Base-by-base conservation (phyloP, 495 filamentous ascomycete species). In the Aspergillus conjunctus region DNA sequence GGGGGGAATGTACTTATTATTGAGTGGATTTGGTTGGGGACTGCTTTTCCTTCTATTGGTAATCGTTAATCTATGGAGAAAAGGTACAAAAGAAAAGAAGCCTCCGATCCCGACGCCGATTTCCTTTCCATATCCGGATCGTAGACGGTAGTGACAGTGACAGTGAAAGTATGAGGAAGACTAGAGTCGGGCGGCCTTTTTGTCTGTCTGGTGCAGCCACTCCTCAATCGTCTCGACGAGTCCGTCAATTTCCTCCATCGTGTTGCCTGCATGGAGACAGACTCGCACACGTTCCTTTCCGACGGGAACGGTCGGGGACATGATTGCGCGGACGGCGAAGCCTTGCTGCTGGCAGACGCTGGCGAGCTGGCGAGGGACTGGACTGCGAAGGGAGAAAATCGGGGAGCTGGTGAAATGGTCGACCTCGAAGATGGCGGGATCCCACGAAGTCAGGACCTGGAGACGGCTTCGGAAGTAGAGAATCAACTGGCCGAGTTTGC, bases 211-310 rank as follows among this genome's bases (percentile, higher is more conserved):
- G 17, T 77, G 68, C 34, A 79, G 54, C 81, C 80, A 82, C 7
- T 50, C 58, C 52, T 71, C 69, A 44, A 83, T 77, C 0, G 65
- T 66, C n/a, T 52, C 64, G 1, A 76, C 71, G 18, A 83, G 60
- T 2, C 62, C 66, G 39, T 83, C 78, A n/a, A 82, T 72, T 48
- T 83, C 71, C 21, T 70, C 67, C 33, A 75, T 65, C 7, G 80
- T 79, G 61, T 84, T 82, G 1, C 69, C 73, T 0, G 79, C 73
- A 68, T 84, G 81, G 57, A 83, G 64, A 59, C 79, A 79, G 2
- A 84, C 71, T 7, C 81, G 67, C n/a, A 84, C 76, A 1, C 81
- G 73, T 44, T 78, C 76, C 60, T 71, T 71, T 6, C 79, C 79
- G 15, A 71, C 72, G 0, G 81, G 79, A 3, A 84, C 74, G 0